Conservation (phyloP, 73 alveolate species). For the Uronychia binucleata region DNA sequence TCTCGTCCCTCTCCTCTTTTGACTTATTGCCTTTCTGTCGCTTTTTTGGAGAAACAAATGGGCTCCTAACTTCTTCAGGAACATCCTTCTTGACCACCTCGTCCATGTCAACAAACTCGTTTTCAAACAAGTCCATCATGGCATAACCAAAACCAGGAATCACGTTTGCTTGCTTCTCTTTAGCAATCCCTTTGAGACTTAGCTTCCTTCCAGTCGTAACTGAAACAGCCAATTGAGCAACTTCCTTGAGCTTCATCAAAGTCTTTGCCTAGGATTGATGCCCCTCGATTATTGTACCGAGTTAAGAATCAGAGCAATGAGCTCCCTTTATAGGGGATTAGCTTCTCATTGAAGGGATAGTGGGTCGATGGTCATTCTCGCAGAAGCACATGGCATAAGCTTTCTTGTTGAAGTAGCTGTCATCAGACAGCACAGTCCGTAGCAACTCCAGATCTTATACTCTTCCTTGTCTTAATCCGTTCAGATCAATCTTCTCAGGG, state of each 20-base stretch:
- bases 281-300: background rate
- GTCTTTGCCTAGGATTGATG: constrained; percentile 8
- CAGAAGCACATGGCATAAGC: constrained; percentile 58
- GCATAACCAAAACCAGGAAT: constrained; percentile 84
- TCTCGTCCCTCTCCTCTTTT: constrained; percentile 52
- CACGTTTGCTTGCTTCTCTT: constrained; percentile 46
- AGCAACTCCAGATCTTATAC: constrained; percentile 41
- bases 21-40: constrained; percentile 55
- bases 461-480: constrained; percentile 22
- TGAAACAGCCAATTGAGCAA: constrained; percentile 60
- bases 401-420: constrained; percentile 60
- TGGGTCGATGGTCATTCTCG: constrained; percentile 56
- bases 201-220: constrained; percentile 64
- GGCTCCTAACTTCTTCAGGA: constrained; percentile 70
- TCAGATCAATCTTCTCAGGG: constrained; percentile 85
- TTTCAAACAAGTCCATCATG: constrained; percentile 72
- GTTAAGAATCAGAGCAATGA: background rate
- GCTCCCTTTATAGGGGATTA: background rate
- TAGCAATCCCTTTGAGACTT: constrained; percentile 1
- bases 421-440: constrained; percentile 58
- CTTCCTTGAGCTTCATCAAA: constrained; percentile 44
- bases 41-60: constrained; percentile 55
- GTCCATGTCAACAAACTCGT: constrained; percentile 71
- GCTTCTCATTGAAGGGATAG: constrained; percentile 39
- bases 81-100: constrained; percentile 35